Conservation (phyloP, 2,329 filamentous ascomycete species). For the Spiromastix sp. region DNA sequence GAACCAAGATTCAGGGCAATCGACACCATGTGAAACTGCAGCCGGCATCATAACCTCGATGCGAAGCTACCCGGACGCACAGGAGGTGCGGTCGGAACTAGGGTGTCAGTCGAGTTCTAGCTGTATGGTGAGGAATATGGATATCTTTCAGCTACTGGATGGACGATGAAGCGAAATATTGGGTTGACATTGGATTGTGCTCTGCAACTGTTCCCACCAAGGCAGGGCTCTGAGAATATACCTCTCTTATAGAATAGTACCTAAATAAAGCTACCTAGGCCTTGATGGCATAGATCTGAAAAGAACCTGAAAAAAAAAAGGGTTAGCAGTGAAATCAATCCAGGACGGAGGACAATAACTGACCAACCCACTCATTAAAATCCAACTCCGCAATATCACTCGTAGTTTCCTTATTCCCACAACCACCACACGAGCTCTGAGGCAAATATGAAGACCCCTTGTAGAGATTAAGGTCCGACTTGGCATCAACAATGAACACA, state of each 20-base stretch:
- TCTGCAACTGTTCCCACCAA: no score
- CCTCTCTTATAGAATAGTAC: no score
- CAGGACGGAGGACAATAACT: slow-evolving; percentile 15
- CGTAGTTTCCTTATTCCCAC: slow-evolving; percentile 5
- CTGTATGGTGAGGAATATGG: slow-evolving; percentile 14
- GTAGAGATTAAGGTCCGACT: slow-evolving; percentile 42
- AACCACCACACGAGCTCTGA: slow-evolving; percentile 7
- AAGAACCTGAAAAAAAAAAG: no score
- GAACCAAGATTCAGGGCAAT: slow-evolving; percentile 3
- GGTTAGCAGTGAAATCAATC: no score
- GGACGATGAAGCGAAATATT: no score
- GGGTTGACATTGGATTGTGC: no score
- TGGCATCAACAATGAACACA: slow-evolving; percentile 36
- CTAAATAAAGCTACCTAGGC: no score
- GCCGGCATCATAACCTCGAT: slow-evolving; percentile 15
- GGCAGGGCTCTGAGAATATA: no score
- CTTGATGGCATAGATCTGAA: no score
- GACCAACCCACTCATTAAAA: slow-evolving; percentile 43
- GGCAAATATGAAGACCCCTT: slow-evolving; percentile 14
- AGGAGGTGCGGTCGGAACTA: slow-evolving; percentile 11
- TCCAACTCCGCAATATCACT: slow-evolving; percentile 22
- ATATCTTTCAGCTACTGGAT: slow-evolving; percentile 13
- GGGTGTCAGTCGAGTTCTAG: slow-evolving; percentile 11
- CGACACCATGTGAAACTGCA: slow-evolving; percentile 14
- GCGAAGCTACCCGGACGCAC: slow-evolving; percentile 9